Percentiles rank a stretch among this genome's conserved stretches.
phyloP scores from a whole-genome alignment of 1,139 yeast genomes.

The Saccharomyces hybrid region DNA sequence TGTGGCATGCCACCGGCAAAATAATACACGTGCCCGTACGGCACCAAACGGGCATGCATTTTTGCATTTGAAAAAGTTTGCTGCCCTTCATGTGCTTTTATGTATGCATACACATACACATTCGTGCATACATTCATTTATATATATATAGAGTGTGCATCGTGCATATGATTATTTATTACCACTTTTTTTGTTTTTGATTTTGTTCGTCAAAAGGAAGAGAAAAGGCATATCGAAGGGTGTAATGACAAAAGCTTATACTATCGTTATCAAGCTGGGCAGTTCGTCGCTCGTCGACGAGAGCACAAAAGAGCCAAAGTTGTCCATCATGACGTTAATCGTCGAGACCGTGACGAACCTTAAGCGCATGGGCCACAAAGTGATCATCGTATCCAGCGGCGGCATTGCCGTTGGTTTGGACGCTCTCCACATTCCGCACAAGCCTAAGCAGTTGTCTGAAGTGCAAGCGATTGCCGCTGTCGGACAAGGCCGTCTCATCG shows the following conservation, averaged over 20 bases:
- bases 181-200: neutral
- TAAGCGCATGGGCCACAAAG: constrained; percentile 76
- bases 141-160: neutral
- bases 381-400: constrained; percentile 84
- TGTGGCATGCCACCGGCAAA: neutral
- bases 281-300: constrained; percentile 94
- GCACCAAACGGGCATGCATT: neutral
- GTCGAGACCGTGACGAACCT: constrained; percentile 83
- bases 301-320: constrained; percentile 71
- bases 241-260: constrained; percentile 29
- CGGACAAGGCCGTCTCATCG: constrained; percentile 84
- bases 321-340: constrained; percentile 81
- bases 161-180: neutral
- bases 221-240: neutral
- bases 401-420: constrained; percentile 92
- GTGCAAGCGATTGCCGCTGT: constrained; percentile 91
- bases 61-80: neutral
- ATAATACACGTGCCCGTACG: neutral
- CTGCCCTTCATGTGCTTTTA: neutral
- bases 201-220: neutral
- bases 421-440: constrained; percentile 47
- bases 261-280: constrained; percentile 74
- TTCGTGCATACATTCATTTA: neutral
- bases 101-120: neutral
- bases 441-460: constrained; percentile 69